phyloP scores from a whole-genome alignment of 1,284 basidiomycete genomes.

The Erythrobasidium hasegawianum region DNA sequence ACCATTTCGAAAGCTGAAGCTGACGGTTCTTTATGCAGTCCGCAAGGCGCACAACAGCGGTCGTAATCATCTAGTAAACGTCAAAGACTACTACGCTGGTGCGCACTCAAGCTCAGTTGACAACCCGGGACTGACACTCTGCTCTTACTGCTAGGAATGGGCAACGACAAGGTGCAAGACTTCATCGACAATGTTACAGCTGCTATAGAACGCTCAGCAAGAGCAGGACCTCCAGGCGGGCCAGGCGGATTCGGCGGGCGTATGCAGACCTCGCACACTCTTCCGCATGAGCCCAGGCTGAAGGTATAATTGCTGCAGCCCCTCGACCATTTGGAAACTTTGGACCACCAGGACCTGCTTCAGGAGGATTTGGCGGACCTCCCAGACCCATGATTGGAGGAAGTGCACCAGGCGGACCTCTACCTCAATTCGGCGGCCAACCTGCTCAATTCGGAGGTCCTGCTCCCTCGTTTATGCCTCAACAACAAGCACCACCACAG shows the following conservation, averaged over 20 bases:
- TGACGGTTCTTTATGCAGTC: constrained; percentile 55
- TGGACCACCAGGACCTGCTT: background rate
- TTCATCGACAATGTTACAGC: constrained; percentile 95
- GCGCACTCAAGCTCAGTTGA: too few species aligned
- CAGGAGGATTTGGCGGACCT: background rate
- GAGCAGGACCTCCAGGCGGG: constrained; percentile 11
- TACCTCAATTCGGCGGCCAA: constrained; percentile 29
- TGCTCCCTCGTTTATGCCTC: constrained; percentile 17
- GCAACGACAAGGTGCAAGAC: constrained; percentile 90
- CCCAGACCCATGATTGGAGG: background rate
- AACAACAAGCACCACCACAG: constrained; percentile 6
- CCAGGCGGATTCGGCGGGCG: constrained; percentile 26
- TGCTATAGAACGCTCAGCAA: constrained; percentile 62
- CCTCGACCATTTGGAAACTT: constrained; percentile 2
- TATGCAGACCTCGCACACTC: background rate
- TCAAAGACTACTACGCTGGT: constrained; percentile 96
- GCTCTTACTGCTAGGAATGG: constrained; percentile 61
- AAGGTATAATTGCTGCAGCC: too few species aligned
- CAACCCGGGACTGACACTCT: background rate
- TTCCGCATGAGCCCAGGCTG: too few species aligned
- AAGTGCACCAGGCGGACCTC: background rate
- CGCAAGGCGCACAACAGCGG: constrained; percentile 98
- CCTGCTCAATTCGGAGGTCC: constrained; percentile 12
- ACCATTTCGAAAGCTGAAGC: too few species aligned
- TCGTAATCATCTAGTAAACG: constrained; percentile 91